These are phyloP conservation scores for Ilex asprella DNA, from an alignment of 257 asterid species.

Conservation along the genomic window DNA sequence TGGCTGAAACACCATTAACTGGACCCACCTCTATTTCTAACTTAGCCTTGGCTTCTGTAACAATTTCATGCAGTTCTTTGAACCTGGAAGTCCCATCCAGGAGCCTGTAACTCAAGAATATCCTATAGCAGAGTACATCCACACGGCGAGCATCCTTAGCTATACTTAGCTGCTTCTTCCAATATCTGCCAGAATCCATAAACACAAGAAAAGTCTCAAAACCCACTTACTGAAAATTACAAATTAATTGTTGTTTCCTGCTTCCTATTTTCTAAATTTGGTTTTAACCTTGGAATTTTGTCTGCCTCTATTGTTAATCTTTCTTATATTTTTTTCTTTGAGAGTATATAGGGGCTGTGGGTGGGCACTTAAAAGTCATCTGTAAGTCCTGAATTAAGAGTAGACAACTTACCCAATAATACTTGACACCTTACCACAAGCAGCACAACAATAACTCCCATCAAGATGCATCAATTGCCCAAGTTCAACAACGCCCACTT, in stretches of 20 bases:
- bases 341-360: no score
- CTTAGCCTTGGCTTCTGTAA: slow-evolving; percentile 67
- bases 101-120: slow-evolving; percentile 73
- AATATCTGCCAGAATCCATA: slow-evolving; percentile 41
- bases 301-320: no score
- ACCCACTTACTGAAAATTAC: no score
- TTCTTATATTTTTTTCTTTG: no score
- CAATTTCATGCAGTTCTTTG: slow-evolving; percentile 65
- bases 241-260: no score
- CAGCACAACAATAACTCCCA: slow-evolving; percentile 89
- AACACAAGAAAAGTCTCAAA: no score
- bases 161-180: slow-evolving; percentile 76
- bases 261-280: no score
- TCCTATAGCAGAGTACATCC: slow-evolving; percentile 66
- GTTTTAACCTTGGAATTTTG: no score
- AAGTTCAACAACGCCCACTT: slow-evolving; percentile 78
- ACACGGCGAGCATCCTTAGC: slow-evolving; percentile 93
- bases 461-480: slow-evolving; percentile 82
- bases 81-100: slow-evolving; percentile 75
- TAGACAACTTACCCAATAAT: slow-evolving; percentile 60
- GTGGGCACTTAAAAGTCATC: no score
- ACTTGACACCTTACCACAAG: slow-evolving; percentile 84
- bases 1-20: slow-evolving; percentile 70
- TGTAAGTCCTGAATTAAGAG: background rate
- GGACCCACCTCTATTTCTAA: slow-evolving; percentile 90